phyloP scores from a whole-genome alignment of 345 rosid genomes.

The Punica granatum region DNA sequence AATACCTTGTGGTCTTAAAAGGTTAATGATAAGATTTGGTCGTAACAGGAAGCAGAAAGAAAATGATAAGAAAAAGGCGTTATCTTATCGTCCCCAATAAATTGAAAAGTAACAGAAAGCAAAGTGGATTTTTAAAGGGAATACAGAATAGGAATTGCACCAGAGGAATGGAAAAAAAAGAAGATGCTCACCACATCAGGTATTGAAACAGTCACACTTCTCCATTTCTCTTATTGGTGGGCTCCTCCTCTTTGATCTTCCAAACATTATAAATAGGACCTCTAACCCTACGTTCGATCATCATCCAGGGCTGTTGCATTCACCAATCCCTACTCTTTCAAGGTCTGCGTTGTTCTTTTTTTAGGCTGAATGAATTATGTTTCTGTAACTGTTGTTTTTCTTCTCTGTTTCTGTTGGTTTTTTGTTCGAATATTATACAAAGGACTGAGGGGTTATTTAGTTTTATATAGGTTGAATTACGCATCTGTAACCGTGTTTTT shows the following conservation, averaged over 20 bases:
- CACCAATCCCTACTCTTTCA: background rate
- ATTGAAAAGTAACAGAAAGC: conserved; percentile 26
- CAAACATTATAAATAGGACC: conserved; percentile 21
- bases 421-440: background rate
- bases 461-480: too few species aligned
- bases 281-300: conserved; percentile 5
- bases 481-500: background rate
- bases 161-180: background rate
- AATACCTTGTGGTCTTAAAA: too few species aligned
- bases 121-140: background rate
- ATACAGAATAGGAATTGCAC: background rate
- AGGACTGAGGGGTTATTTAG: conserved; percentile 8
- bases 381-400: background rate
- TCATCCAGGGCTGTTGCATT: conserved; percentile 16
- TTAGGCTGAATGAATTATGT: background rate
- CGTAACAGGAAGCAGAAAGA: too few species aligned
- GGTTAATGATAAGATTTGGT: too few species aligned
- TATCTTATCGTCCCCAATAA: background rate
- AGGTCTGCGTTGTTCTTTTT: background rate
- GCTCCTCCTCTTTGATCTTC: conserved; percentile 1
- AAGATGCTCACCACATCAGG: conserved; percentile 42
- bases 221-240: too few species aligned
- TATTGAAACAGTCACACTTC: conserved; percentile 8
- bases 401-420: background rate
- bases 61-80: background rate